These are phyloP conservation scores for Vaccinium corymbosum DNA, from an alignment of 148 eudicot species.

Conservation along the genomic window DNA sequence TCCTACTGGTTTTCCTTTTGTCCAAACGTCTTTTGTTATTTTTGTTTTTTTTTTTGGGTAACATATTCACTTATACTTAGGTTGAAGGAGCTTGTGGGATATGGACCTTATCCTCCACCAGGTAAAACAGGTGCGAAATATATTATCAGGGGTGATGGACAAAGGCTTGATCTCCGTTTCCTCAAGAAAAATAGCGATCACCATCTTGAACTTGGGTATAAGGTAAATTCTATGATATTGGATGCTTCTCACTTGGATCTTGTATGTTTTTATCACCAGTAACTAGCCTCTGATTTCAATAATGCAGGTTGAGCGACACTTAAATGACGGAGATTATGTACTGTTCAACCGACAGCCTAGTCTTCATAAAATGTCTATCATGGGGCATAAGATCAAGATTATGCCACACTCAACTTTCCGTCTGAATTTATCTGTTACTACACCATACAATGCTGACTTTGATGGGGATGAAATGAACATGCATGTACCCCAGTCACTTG, in stretches of 20 bases:
- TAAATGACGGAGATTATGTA: conserved; percentile 93
- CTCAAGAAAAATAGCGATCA: conserved; percentile 93
- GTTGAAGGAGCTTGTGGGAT: conserved; percentile 94
- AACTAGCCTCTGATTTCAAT: conserved; percentile 10
- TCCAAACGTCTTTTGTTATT: neutral
- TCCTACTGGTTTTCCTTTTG: neutral
- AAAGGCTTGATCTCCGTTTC: conserved; percentile 96
- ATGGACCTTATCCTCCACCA: conserved; percentile 99
- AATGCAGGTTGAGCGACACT: conserved; percentile 86
- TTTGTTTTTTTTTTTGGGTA: neutral
- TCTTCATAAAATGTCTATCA: conserved; percentile 97
- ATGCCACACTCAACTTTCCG: conserved; percentile 99
- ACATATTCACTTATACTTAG: conserved; percentile 23
- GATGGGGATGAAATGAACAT: conserved; percentile 99
- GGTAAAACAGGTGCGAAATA: conserved; percentile 98
- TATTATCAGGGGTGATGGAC: conserved; percentile 96
- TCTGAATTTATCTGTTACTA: conserved; percentile 83
- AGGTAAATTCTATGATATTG: conserved; percentile 33
- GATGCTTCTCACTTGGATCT: neutral
- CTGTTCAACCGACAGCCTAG: conserved; percentile 97
- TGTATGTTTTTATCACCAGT: neutral
- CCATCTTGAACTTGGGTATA: conserved; percentile 94
- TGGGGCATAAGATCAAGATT: conserved; percentile 96
- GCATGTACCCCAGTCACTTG: conserved; percentile 99
- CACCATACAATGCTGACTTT: conserved; percentile 98